phyloP scores from a whole-genome alignment of 2,329 filamentous ascomycete genomes.

The Chalaropsis ovoidea region DNA sequence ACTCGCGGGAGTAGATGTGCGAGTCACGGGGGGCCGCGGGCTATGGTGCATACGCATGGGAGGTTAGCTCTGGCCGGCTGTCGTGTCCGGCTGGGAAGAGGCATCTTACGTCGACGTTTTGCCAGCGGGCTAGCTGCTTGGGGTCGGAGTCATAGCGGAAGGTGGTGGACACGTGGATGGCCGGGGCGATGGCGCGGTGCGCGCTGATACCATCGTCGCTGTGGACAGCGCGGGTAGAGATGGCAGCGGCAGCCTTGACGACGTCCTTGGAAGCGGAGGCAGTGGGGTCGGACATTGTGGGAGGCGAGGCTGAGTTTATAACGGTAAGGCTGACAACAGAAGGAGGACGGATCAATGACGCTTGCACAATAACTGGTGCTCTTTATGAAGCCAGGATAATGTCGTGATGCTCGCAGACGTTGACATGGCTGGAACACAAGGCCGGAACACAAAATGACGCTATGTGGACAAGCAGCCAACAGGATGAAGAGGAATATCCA shows the following conservation, averaged over 20 bases:
- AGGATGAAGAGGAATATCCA: background rate
- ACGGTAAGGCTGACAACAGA: background rate
- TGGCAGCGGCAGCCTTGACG: slow-evolving; percentile 30
- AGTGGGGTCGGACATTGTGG: background rate
- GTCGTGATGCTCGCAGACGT: no score
- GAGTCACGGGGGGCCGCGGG: slow-evolving; percentile 45
- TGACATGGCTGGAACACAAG: background rate
- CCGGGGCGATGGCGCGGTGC: slow-evolving; percentile 71
- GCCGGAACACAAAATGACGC: background rate
- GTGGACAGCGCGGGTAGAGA: slow-evolving; percentile 67
- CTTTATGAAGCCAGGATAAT: background rate
- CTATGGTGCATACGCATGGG: slow-evolving; percentile 30
- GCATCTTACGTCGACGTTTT: slow-evolving; percentile 46
- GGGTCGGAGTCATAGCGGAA: slow-evolving; percentile 72
- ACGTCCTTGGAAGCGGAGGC: slow-evolving; percentile 14
- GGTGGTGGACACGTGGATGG: slow-evolving; percentile 83
- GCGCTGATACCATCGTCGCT: slow-evolving; percentile 68
- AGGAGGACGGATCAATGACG: background rate
- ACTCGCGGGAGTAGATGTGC: slow-evolving; percentile 75
- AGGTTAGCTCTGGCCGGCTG: background rate
- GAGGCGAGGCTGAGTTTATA: background rate
- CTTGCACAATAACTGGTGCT: background rate
- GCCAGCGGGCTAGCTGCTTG: slow-evolving; percentile 45
- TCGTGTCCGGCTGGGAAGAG: background rate
- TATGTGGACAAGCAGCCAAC: background rate